A percentile compares a stretch with the other conserved stretches of the same genome.
phyloP scores from a whole-genome alignment of 1,139 yeast genomes.

The Pichia sp. region DNA sequence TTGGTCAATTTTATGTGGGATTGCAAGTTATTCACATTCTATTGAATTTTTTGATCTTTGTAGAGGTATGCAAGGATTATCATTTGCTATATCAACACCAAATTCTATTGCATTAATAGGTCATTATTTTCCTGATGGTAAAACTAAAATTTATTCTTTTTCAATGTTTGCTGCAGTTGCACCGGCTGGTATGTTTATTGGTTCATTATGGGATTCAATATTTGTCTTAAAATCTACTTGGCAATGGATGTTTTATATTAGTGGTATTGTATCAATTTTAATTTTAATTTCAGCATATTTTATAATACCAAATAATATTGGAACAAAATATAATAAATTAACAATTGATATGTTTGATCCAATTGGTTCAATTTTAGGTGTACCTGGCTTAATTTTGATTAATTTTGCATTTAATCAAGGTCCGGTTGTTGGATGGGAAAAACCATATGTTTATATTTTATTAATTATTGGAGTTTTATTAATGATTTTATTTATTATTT shows the following conservation, averaged over 20 bases:
- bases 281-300: conserved; percentile 33
- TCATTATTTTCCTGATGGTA: conserved; percentile 42
- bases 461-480: conserved; percentile 42
- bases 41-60: conserved; percentile 43
- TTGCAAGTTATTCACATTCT: conserved; percentile 38
- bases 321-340: conserved; percentile 14
- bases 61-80: conserved; percentile 57
- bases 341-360: conserved; percentile 34
- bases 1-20: conserved; percentile 48
- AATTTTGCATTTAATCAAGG: conserved; percentile 60
- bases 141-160: conserved; percentile 37
- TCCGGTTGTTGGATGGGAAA: conserved; percentile 53
- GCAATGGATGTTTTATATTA: conserved; percentile 54
- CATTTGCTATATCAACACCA: conserved; percentile 53
- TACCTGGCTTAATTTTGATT: conserved; percentile 43
- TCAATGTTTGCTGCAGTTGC: conserved; percentile 54
- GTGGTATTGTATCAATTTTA: conserved; percentile 35
- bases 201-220: conserved; percentile 42
- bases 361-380: conserved; percentile 42
- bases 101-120: conserved; percentile 53
- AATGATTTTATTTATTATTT: conserved; percentile 23
- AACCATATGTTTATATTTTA: conserved; percentile 43
- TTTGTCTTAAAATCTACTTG: conserved; percentile 42
- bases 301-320: conserved; percentile 38
- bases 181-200: conserved; percentile 50